Percentiles rank a stretch among this genome's conserved stretches.
These are phyloP conservation scores for Thermochaetoides thermophila DNA, from an alignment of 495 filamentous ascomycete species.

Conservation along the genomic window DNA sequence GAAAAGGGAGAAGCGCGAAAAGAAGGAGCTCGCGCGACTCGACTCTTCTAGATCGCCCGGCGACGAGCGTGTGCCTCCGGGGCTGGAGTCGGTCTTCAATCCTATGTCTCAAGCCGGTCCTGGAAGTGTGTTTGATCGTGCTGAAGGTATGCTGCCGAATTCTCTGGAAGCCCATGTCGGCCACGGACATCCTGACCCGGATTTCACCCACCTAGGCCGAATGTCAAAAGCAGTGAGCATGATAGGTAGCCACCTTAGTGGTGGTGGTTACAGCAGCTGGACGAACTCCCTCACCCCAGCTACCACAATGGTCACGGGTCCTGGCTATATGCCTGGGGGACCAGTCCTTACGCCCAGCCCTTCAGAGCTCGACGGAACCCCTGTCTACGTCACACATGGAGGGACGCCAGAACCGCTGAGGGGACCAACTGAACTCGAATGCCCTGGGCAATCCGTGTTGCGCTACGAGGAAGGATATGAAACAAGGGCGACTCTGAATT, in stretches of 20 bases:
- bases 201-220: too few relatives aligned
- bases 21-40: background rate
- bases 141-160: conserved; percentile 7
- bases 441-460: background rate
- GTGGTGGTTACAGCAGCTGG: background rate
- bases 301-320: too few relatives aligned
- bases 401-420: background rate
- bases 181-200: too few relatives aligned
- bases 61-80: conserved; percentile 3
- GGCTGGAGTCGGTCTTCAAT: conserved; percentile 6
- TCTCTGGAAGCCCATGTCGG: too few relatives aligned
- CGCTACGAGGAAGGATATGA: background rate
- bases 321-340: background rate
- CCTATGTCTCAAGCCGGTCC: conserved; percentile 6
- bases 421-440: background rate
- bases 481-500: conserved; percentile 10
- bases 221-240: conserved; percentile 6
- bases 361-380: conserved; percentile 11
- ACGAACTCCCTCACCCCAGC: conserved; percentile 4
- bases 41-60: conserved; percentile 1
- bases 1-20: conserved; percentile 4
- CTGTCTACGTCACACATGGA: conserved; percentile 2
- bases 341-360: background rate
- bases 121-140: conserved; percentile 8
- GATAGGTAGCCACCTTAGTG: background rate